phyloP scores from a whole-genome alignment of 106 monocot species.

The Hemerocallis citrina region DNA sequence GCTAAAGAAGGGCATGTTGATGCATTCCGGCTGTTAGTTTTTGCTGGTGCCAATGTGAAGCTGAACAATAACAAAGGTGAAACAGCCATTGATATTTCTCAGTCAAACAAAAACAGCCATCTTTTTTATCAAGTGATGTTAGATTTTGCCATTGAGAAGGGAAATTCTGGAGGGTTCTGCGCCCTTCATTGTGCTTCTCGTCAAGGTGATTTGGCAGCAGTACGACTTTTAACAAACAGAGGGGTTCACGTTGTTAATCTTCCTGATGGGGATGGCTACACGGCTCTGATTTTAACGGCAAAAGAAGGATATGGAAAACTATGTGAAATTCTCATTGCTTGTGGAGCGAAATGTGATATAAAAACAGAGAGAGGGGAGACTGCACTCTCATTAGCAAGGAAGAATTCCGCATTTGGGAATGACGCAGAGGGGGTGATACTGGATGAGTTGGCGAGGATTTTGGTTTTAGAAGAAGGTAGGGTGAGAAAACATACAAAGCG shows the following conservation, averaged over 20 bases:
- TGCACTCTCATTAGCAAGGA: slow-evolving; percentile 53
- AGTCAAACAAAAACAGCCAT: neutral
- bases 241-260: slow-evolving; percentile 33
- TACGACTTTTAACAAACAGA: slow-evolving; percentile 14
- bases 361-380: slow-evolving; percentile 54
- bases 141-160: slow-evolving; percentile 58
- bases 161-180: slow-evolving; percentile 33
- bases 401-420: slow-evolving; percentile 10
- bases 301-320: slow-evolving; percentile 54
- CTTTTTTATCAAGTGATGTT: slow-evolving; percentile 39
- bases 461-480: slow-evolving; percentile 44
- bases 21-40: slow-evolving; percentile 53
- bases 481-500: slow-evolving; percentile 82
- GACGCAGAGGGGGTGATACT: slow-evolving; percentile 59
- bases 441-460: slow-evolving; percentile 45
- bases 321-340: slow-evolving; percentile 55
- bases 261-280: slow-evolving; percentile 29
- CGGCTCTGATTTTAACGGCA: slow-evolving; percentile 77
- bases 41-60: slow-evolving; percentile 53
- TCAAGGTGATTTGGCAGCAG: slow-evolving; percentile 29
- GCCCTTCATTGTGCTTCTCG: slow-evolving; percentile 54
- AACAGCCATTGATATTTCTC: slow-evolving; percentile 24
- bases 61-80: slow-evolving; percentile 38
- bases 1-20: slow-evolving; percentile 61
- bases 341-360: slow-evolving; percentile 52